A percentile compares a stretch with the other conserved stretches of the same genome.
Conservation (phyloP, 2,329 filamentous ascomycete genomes). For the Sphaerulina populicola region DNA sequence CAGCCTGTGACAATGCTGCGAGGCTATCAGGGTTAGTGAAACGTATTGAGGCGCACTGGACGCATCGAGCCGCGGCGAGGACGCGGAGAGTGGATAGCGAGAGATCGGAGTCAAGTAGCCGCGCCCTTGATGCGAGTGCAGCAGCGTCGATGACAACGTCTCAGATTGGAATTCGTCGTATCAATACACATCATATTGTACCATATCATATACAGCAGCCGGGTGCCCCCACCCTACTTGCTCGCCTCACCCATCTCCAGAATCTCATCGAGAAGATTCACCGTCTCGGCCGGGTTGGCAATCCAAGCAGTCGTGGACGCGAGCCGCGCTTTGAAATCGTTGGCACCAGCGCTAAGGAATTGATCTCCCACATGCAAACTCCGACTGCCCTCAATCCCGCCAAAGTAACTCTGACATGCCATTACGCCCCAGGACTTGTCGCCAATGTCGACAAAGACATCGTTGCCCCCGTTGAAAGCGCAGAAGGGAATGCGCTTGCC, state of each 20-base stretch:
- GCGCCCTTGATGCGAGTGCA: background rate
- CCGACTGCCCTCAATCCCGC: constrained; percentile 62
- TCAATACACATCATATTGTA: background rate
- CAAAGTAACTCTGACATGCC: constrained; percentile 86
- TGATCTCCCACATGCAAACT: constrained; percentile 94
- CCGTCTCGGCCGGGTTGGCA: constrained; percentile 82
- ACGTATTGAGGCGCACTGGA: too few species aligned
- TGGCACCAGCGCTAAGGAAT: constrained; percentile 87
- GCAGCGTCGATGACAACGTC: background rate
- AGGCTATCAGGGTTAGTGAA: too few species aligned
- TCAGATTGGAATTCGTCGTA: background rate
- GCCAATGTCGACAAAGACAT: constrained; percentile 97
- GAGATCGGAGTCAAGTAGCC: background rate
- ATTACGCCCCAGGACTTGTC: constrained; percentile 95
- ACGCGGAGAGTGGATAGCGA: background rate
- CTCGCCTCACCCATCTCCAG: constrained; percentile 23
- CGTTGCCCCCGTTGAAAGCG: constrained; percentile 94
- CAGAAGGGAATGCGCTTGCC: constrained; percentile 74
- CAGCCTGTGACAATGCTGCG: too few species aligned
- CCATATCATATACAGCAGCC: background rate
- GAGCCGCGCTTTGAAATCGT: constrained; percentile 91
- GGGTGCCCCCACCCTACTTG: background rate
- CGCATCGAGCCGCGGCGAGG: too few species aligned
- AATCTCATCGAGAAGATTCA: constrained; percentile 79
- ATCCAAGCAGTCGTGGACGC: constrained; percentile 97